phyloP scores from a whole-genome alignment of 768 basidiomycete genomes.

The Calocera cornea region DNA sequence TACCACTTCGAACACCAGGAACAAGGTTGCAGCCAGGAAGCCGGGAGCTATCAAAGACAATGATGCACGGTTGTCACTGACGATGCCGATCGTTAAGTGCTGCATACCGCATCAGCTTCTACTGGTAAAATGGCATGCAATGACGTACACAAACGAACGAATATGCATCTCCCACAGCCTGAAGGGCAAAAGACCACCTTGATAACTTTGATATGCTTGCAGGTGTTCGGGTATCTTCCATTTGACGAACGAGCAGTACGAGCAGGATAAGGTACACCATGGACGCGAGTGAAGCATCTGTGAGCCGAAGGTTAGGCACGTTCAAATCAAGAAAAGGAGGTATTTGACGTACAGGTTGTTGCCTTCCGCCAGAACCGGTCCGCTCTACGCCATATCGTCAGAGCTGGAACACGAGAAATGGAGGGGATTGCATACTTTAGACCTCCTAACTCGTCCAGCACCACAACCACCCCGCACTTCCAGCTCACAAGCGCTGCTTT shows the following conservation, averaged over 20 bases:
- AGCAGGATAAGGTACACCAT: conserved; percentile 56
- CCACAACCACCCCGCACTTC: conserved; percentile 65
- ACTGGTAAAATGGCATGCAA: not conserved
- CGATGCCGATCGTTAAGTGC: conserved; percentile 78
- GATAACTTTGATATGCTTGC: conserved; percentile 67
- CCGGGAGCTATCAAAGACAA: conserved; percentile 72
- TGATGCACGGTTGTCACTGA: conserved; percentile 70
- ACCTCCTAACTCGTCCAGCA: conserved; percentile 51
- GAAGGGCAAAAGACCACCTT: conserved; percentile 67
- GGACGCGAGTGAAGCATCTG: conserved; percentile 62
- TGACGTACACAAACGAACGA: conserved; percentile 55
- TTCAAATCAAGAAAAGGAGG: not conserved
- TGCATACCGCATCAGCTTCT: conserved; percentile 12
- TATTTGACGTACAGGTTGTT: conserved; percentile 37
- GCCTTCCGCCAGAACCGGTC: conserved; percentile 60
- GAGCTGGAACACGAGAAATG: not conserved
- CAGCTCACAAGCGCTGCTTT: conserved; percentile 50
- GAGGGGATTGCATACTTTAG: conserved; percentile 38
- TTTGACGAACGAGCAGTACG: conserved; percentile 57
- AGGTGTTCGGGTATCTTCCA: conserved; percentile 60
- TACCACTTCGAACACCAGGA: conserved; percentile 71
- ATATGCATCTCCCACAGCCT: conserved; percentile 66
- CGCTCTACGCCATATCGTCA: conserved; percentile 11
- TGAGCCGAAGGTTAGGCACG: conserved; percentile 8
- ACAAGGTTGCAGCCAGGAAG: conserved; percentile 61